Conservation (phyloP, 2,329 filamentous ascomycete species). For the Alternaria sp. region DNA sequence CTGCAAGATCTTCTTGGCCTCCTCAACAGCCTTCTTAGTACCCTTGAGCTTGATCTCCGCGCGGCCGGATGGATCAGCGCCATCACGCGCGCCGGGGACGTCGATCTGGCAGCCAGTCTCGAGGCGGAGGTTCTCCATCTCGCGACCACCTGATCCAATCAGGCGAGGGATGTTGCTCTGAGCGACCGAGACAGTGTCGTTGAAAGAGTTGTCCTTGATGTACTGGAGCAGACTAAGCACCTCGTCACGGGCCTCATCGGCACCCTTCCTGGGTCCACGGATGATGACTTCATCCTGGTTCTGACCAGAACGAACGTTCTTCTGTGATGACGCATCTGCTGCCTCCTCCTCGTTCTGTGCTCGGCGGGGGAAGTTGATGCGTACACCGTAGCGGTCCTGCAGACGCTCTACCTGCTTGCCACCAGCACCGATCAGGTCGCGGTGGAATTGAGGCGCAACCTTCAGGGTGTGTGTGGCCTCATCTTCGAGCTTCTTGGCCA, state of each 20-base stretch:
- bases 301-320: conserved; percentile 69
- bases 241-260: conserved; percentile 90
- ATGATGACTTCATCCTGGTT: conserved; percentile 87
- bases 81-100: conserved; percentile 81
- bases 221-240: conserved; percentile 88
- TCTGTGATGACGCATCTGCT: conserved; percentile 67
- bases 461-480: conserved; percentile 87
- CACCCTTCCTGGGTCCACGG: conserved; percentile 89
- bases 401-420: conserved; percentile 90
- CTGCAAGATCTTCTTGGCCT: conserved; percentile 88
- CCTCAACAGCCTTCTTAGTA: conserved; percentile 86
- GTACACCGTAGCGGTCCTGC: conserved; percentile 89
- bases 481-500: conserved; percentile 86
- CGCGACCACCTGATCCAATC: conserved; percentile 87
- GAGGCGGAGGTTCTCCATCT: conserved; percentile 88
- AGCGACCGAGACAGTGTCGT: conserved; percentile 80
- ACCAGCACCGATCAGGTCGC: conserved; percentile 88
- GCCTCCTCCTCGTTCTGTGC: conserved; percentile 72
- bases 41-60: conserved; percentile 93
- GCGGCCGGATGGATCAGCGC: conserved; percentile 66
- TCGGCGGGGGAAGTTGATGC: conserved; percentile 91
- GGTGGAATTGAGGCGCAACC: conserved; percentile 92
- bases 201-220: conserved; percentile 84
- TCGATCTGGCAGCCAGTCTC: conserved; percentile 88
- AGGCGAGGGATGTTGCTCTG: conserved; percentile 92